phyloP scores from a whole-genome alignment of 768 basidiomycete genomes.

The Boletus bicolor region DNA sequence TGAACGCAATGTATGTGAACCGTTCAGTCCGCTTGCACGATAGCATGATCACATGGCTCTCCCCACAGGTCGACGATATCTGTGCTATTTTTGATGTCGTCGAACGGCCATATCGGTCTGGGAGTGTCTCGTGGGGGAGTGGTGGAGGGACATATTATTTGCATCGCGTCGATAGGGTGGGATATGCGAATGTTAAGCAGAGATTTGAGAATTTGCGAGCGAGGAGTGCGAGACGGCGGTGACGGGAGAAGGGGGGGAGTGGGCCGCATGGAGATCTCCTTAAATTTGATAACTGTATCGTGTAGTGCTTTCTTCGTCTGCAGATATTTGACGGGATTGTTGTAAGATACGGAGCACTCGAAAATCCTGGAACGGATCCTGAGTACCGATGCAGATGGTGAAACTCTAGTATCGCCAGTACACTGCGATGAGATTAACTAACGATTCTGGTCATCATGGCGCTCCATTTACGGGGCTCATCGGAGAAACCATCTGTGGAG shows the following conservation, averaged over 20 bases:
- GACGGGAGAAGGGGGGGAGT: neutral
- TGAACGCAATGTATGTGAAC: slow-evolving; percentile 67
- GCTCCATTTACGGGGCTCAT: neutral
- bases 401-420: neutral
- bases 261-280: no score
- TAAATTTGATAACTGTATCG: neutral
- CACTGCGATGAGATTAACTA: neutral
- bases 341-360: neutral
- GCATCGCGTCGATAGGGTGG: slow-evolving; percentile 72
- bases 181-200: slow-evolving; percentile 59
- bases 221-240: slow-evolving; percentile 28
- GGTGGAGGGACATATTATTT: slow-evolving; percentile 68
- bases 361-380: neutral
- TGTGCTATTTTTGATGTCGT: slow-evolving; percentile 78
- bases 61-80: slow-evolving; percentile 65
- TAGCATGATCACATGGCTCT: neutral
- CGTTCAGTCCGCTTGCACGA: neutral
- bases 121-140: slow-evolving; percentile 80
- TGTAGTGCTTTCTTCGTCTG: neutral
- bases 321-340: neutral
- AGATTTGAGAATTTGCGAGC: slow-evolving; percentile 51
- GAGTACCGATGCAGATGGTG: neutral
- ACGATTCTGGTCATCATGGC: neutral
- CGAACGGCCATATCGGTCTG: slow-evolving; percentile 63
- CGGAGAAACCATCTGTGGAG: neutral